These are phyloP conservation scores for Colletotrichum camelliae DNA, from an alignment of 2,329 filamentous ascomycete species.

Conservation along the genomic window DNA sequence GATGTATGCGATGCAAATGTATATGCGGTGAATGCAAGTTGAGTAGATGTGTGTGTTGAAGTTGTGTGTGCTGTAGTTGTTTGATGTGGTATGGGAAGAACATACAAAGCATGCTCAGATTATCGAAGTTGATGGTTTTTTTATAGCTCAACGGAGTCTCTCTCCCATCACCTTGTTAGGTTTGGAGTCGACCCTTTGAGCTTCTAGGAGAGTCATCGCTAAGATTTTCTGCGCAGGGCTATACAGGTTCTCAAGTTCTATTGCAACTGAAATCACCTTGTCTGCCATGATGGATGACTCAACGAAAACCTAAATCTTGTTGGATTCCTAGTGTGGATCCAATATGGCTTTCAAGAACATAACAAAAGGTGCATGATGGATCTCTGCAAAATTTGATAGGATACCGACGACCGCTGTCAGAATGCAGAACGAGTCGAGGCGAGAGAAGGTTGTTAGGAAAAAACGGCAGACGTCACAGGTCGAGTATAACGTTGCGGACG, in stretches of 20 bases:
- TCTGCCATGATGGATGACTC: background rate
- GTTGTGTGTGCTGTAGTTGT: too few species aligned
- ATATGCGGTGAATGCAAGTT: too few species aligned
- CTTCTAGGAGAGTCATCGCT: too few species aligned
- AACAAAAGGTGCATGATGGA: background rate
- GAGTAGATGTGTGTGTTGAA: too few species aligned
- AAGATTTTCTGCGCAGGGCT: background rate
- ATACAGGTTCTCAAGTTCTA: background rate
- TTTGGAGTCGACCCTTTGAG: too few species aligned
- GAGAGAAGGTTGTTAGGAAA: constrained; percentile 18
- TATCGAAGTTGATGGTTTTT: too few species aligned
- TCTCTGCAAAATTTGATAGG: background rate
- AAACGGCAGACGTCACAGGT: constrained; percentile 49
- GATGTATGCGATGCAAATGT: too few species aligned
- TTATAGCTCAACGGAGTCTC: too few species aligned
- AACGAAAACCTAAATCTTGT: background rate
- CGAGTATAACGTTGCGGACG: constrained; percentile 45
- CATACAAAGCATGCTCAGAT: too few species aligned
- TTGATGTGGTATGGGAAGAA: too few species aligned
- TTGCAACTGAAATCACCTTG: background rate
- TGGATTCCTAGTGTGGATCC: background rate
- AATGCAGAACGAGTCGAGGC: constrained; percentile 17
- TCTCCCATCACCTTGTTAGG: too few species aligned
- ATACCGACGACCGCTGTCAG: background rate
- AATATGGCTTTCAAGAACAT: background rate